These are phyloP conservation scores for Diddensiella transvaalensis DNA, from an alignment of 805 yeast species.

Conservation along the genomic window DNA sequence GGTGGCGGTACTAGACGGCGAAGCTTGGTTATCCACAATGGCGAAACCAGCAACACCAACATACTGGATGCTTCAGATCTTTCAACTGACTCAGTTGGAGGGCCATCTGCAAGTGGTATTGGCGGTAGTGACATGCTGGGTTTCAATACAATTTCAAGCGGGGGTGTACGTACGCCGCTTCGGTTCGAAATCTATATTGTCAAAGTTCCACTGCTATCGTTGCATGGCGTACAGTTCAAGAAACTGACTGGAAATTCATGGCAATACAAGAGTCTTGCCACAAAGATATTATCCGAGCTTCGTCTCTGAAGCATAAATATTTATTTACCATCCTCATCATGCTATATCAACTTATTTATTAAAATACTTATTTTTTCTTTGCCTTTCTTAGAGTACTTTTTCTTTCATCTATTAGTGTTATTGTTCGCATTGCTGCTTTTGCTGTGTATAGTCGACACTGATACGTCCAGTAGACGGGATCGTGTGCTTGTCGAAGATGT, in stretches of 20 bases:
- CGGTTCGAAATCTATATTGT: conserved; percentile 89
- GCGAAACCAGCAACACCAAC: conserved; percentile 17
- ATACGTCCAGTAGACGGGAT: conserved; percentile 24
- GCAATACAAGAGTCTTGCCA: conserved; percentile 89
- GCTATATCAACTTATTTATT: too few species aligned
- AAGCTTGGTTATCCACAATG: conserved; percentile 11
- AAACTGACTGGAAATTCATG: conserved; percentile 91
- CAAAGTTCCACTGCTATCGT: conserved; percentile 76
- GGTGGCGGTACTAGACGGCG: conserved; percentile 18
- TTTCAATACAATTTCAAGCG: conserved; percentile 17
- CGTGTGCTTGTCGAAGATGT: conserved; percentile 8
- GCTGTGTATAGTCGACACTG: conserved; percentile 20
- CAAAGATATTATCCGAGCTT: conserved; percentile 71
- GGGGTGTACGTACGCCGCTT: conserved; percentile 52
- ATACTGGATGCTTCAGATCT: conserved; percentile 28
- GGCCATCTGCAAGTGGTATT: conserved; percentile 19
- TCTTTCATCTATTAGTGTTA: neutral
- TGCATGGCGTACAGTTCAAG: conserved; percentile 93
- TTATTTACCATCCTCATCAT: neutral
- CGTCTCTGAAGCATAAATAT: conserved; percentile 48
- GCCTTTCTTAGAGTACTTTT: neutral
- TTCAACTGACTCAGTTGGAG: conserved; percentile 31
- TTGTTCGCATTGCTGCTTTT: neutral
- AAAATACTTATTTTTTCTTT: neutral
- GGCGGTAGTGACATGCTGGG: conserved; percentile 39